Percentiles rank a stretch among this genome's conserved stretches.
Evolutionary conservation across 257 asterid genomes (phyloP).

Genomic region (Solanum corneliomulleri): DNA sequence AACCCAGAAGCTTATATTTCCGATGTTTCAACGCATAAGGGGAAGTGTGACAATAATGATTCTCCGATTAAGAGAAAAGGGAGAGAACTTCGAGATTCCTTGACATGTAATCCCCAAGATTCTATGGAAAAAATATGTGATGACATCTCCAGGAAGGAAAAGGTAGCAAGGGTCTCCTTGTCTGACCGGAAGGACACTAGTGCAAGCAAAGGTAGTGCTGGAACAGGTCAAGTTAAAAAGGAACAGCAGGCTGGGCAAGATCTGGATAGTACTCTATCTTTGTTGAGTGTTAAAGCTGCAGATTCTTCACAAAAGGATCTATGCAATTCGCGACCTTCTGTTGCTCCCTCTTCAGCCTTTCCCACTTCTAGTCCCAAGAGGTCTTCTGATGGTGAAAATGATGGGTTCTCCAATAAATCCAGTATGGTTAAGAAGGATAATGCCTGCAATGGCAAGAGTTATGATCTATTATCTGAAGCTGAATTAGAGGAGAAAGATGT

Average conservation of each 20-base stretch:
- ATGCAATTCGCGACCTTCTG: conserved; percentile 45
- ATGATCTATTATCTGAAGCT: conserved; percentile 7
- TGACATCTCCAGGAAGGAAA: conserved; percentile 47
- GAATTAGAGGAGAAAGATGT: conserved; percentile 13
- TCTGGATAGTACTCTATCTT: conserved; percentile 18
- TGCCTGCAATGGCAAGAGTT: conserved; percentile 16
- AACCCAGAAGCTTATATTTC: conserved; percentile 27
- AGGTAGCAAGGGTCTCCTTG: conserved; percentile 60
- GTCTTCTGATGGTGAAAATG: conserved; percentile 29
- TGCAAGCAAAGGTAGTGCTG: conserved; percentile 28
- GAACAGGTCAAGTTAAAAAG: conserved; percentile 25
- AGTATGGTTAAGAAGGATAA: conserved; percentile 26
- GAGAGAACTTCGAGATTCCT: conserved; percentile 13
- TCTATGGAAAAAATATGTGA: conserved; percentile 34
- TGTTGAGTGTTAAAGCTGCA: conserved; percentile 10
- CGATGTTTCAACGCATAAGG: conserved; percentile 27
- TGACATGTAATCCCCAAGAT: conserved; percentile 26
- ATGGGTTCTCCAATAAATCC: conserved; percentile 14
- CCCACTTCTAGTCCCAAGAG: conserved; percentile 34
- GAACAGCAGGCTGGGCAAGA: conserved; percentile 30
- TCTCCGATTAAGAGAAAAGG: conserved; percentile 49
- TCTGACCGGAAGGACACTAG: conserved; percentile 48
- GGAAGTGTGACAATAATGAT: conserved; percentile 31
- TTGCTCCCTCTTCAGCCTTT: conserved; percentile 65
- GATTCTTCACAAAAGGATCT: conserved; percentile 49